Base-by-base conservation (phyloP, 2,329 filamentous ascomycete genomes). In the Fusarium sp. region DNA sequence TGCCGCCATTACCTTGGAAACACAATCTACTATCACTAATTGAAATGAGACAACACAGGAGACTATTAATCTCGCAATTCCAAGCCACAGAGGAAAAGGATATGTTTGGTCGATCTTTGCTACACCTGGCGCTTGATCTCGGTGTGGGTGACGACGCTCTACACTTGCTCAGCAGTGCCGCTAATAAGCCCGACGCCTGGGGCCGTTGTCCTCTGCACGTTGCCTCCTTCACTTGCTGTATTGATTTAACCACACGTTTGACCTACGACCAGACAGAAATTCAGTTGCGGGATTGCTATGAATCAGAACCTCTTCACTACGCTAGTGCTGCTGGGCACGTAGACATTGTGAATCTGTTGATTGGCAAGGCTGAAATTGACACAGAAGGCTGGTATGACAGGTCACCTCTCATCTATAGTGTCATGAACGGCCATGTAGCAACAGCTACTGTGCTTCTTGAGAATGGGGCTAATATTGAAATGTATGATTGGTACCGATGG, bases 301-400 rank as follows among this genome's bases (percentile, higher is more conserved):
- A 0, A 13, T 26, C 18, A 2, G 17, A 13, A 26, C 42, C 42
- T 18, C 15, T 44, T 15, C n/a, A 44, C 42, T 44, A 26, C 18
- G 42, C 42, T 44, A 26, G 42, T 26, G 42, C 24, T 18, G 42
- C 24, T 26, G 42, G 42, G 42, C n/a, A 44, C 18, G 17, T 44
- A 10, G 42, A 26, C 15, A 44, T 44, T 26, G 24, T 44, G 24
- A 26, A 44, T 44, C 42, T 44, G 24, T 44, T 26, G 42, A 18
- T 44, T 44, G 17, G 1, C 1, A 26, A 44, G 18, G 24, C 15
- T 44, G 10, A 44, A 44, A 8, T 18, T 18, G 42, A 44, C 10
- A 6, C 2, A 44, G 0, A 8, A 3, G 42, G 8, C 24, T 0
- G 0, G 0, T 8, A 0, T 26, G 0, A 2, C 24, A 1, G 1